Conservation (phyloP, 2,329 filamentous ascomycete species). For the Neofusicoccum kwambonambiense region DNA sequence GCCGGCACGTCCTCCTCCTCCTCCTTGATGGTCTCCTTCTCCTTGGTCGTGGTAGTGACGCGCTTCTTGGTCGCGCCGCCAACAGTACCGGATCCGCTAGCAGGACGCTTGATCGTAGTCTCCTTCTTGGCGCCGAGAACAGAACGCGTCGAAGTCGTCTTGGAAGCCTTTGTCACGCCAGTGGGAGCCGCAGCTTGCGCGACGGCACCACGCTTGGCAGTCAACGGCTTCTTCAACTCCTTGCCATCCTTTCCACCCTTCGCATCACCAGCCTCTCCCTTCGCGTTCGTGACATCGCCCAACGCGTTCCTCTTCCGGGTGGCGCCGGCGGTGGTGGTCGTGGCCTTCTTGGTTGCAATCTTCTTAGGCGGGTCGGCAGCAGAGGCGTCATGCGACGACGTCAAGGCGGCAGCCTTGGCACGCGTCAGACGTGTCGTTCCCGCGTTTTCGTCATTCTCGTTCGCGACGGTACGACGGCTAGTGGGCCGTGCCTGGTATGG, state of each 20-base stretch:
- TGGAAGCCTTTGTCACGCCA: conserved; percentile 73
- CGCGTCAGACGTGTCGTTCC: conserved; percentile 81
- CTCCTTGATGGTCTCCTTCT: conserved; percentile 46
- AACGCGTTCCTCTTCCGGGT: conserved; percentile 78
- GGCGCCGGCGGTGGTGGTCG: conserved; percentile 41
- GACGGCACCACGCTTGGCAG: conserved; percentile 61
- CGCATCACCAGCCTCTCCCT: conserved; percentile 46
- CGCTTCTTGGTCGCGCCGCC: conserved; percentile 67
- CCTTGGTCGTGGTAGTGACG: conserved; percentile 53
- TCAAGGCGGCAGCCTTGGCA: conserved; percentile 78
- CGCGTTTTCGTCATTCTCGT: conserved; percentile 92
- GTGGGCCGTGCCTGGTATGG: conserved; percentile 62
- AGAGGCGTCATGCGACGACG: conserved; percentile 45
- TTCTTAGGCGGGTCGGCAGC: conserved; percentile 59
- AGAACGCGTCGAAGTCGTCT: conserved; percentile 60
- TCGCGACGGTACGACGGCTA: conserved; percentile 73
- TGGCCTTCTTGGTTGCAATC: conserved; percentile 46
- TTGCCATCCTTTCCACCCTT: conserved; percentile 43
- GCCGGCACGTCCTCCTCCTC: conserved; percentile 57
- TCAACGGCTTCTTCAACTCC: conserved; percentile 71
- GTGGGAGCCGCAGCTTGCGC: conserved; percentile 77
- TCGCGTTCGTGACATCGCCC: conserved; percentile 84
- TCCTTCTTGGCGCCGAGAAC: conserved; percentile 69
- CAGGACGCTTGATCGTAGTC: conserved; percentile 68
- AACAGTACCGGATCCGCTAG: conserved; percentile 68